Base-by-base conservation (phyloP, 2,329 filamentous ascomycete genomes). In the Sclerotinia subarctica region DNA sequence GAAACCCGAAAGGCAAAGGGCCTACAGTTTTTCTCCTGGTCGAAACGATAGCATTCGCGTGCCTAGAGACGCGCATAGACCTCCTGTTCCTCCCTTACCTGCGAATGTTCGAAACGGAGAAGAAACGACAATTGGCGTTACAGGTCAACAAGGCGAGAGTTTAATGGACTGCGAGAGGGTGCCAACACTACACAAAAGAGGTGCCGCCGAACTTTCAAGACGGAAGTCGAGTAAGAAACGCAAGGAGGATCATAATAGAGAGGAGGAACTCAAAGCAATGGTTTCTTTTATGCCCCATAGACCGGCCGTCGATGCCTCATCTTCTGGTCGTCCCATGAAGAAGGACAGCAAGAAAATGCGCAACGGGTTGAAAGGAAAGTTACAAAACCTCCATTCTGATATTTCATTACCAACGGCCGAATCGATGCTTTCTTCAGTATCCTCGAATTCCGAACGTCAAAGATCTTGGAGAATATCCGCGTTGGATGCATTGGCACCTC, bases 181-280 rank as follows among this genome's bases (percentile, higher is more conserved):
- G 66, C 83, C 83, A 7, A 89, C 86, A 11, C 77, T 89, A 38
- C 83, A 87, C 73, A 91, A 89, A 77, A 85, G 86, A 73, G 83
- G 83, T 71, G 83, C 83, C 68, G 83, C 85, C 72, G 86, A 88
- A 63, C 81, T 90, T 38, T 79, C 86, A 64, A 86, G 88, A 69
- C 88, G 89, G 70, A 92, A 88, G 76, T 90, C 90, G 52, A 93
- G 88, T 81, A 96, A 92, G 80, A 87, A 90, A 74, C 88, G 89
- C 74, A 89, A 90, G 73, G 85, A 90, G 71, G 91, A 96, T 71
- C 86, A 88, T 76, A 84, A 90, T 69, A 86, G 94, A 68, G 94
- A 97, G 79, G 92, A 92, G 70, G 93, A 97, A 79, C 93, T 97
- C 76, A 91, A 89, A 76, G 88, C 92, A 66, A 92, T 97, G 90